These are phyloP conservation scores for Elsinoe ampelina DNA, from an alignment of 2,329 filamentous ascomycete species.

Conservation along the genomic window DNA sequence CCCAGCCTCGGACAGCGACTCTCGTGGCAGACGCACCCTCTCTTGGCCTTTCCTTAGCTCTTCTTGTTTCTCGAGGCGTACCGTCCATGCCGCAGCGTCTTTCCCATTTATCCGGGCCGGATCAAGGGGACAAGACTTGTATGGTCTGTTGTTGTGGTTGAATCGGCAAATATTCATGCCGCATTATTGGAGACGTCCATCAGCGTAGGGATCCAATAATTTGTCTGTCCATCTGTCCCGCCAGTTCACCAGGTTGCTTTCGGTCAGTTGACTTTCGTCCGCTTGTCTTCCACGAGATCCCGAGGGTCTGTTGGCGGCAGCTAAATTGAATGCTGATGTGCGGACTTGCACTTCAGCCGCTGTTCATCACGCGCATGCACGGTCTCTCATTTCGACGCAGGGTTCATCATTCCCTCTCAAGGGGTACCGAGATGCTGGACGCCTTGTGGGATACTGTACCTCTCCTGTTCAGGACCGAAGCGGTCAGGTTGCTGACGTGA, in stretches of 20 bases:
- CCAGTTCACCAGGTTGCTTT: not conserved
- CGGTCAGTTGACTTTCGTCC: not conserved
- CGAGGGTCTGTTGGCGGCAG: not conserved
- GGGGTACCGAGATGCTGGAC: not conserved
- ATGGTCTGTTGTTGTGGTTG: not conserved
- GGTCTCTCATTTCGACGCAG: not conserved
- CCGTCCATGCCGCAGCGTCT: not conserved
- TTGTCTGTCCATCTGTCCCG: not conserved
- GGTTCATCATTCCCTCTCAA: not conserved
- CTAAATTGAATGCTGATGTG: conserved; percentile 6
- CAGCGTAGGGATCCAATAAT: too few relatives aligned
- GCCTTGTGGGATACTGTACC: not conserved
- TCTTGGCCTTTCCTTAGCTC: not conserved
- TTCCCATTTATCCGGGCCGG: conserved; percentile 10
- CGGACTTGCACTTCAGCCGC: not conserved
- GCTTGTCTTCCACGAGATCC: not conserved
- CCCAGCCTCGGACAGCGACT: conserved; percentile 6
- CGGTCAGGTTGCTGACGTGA: too few relatives aligned
- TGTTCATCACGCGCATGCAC: not conserved
- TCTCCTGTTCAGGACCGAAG: not conserved
- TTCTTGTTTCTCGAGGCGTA: not conserved
- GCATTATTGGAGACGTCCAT: too few relatives aligned
- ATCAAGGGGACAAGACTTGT: conserved; percentile 6
- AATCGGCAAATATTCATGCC: not conserved
- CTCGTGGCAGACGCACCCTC: conserved; percentile 5